Conservation (phyloP, 495 filamentous ascomycete genomes). For the Penicillium pancosmium region DNA sequence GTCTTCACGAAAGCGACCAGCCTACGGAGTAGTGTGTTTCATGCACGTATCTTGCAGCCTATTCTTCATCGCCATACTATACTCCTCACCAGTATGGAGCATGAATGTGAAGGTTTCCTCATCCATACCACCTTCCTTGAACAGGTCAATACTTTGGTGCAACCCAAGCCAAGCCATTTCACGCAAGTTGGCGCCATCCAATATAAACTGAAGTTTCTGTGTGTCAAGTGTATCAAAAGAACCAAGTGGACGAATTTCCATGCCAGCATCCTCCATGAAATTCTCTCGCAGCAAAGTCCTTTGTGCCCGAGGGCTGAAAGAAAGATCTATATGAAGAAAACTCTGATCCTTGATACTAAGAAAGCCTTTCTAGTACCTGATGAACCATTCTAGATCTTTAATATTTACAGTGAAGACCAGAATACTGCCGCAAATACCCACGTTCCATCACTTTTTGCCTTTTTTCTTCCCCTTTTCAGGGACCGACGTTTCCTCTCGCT, state of each 20-base stretch:
- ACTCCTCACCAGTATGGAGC: neutral
- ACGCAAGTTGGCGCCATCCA: neutral
- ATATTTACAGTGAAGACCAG: neutral
- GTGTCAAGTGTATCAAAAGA: conserved; percentile 1
- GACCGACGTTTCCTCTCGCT: conserved; percentile 43
- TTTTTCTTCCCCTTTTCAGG: conserved; percentile 59
- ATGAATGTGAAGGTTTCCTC: neutral
- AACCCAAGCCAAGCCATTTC: conserved; percentile 2
- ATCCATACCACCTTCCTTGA: neutral
- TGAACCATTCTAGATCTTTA: neutral
- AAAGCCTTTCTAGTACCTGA: neutral
- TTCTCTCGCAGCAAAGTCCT: neutral
- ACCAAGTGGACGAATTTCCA: neutral
- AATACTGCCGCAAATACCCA: neutral
- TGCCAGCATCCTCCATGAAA: neutral
- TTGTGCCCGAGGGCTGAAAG: neutral
- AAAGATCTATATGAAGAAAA: neutral
- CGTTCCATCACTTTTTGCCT: conserved; percentile 54
- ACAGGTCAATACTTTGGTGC: neutral
- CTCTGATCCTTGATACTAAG: neutral
- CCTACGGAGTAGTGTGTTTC: neutral
- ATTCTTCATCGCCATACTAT: neutral
- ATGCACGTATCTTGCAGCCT: neutral
- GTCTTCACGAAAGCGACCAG: too few species aligned
- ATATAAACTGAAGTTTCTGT: neutral